Base-by-base conservation (phyloP, 371 early-diverging fungal species). In the Syncephalastrum monosporum region DNA sequence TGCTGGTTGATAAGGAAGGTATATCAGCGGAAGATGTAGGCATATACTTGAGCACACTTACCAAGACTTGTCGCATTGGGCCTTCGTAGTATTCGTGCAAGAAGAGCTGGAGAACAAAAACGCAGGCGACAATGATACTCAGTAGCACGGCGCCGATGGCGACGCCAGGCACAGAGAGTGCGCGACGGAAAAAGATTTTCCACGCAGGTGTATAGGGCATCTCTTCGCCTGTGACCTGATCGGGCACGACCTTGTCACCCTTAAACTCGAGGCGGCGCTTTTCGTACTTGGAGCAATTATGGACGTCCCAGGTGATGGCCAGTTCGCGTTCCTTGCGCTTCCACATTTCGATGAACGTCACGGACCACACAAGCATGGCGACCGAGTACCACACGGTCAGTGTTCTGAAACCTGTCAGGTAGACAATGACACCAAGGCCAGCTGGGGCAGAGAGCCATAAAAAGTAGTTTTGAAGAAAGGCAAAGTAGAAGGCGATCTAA, bases 381-480 rank as follows among this genome's bases (percentile, higher is more conserved):
- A 87, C 38, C 0, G 88, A 87, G 45, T 86, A 89, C 66, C 76
- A 68, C 42, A 83, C 73, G 19, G 89, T 84, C 55, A 88, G 84
- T 33, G 77, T 61, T 19, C 64, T 67, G 3, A 68, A 57, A 17
- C 81, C 72, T 16, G 78, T 71, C 14, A 84, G 63, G 59, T 85
- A 87, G 50, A 83, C 76, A 2, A 86, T 29, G 4, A 84, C 23
- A 16, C 94, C 94, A 4, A 87, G 53, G 1, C 73, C 75, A 3
- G 93, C 68, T 23, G 93, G 93, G 0, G 70, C 68, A 33, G 79
- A 69, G 6, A 95, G 77, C 82, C 87, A 90, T 14, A 86, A 47
- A 49, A 89, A 79, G 71, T 94, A 95, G 63, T 81, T 88, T 72
- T 94, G 93, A 4, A 94, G 72, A 66, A 93, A 95, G 14, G 91